Evolutionary conservation across 805 yeast genomes (phyloP), one percentile per base, ranked within the genome.

Genomic region (Cyberlindnera nakhonratchasimensis): DNA sequence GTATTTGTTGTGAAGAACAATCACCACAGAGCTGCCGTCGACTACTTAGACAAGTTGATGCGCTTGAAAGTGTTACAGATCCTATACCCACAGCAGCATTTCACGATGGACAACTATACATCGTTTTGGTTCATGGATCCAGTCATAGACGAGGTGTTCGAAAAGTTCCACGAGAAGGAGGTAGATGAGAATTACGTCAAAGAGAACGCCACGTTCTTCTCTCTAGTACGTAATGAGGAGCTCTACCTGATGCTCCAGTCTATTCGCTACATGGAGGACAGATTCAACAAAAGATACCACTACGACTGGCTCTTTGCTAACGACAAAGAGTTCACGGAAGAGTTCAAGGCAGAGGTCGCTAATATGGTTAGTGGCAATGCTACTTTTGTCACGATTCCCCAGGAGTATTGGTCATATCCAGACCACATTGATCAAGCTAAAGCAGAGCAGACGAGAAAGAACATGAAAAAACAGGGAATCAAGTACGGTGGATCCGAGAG

Each of bases 271-370:
- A 76, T 80, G 34, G 86, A 85, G 55, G 80, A 74, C 50, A 63
- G 90, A 29, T 85, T 83, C 67, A 85, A 85, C 60, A 33, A 58
- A 31, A 63, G 69, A 32, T 80, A 63, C 57, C 74, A 79, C 53
- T 85, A 85, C 57, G 89, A 83, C 58, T 85, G 88, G 86, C 79
- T 83, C 1, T 85, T 86, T 53, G 64, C 86, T 35, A 86, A 86
- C 61, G 87, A 86, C 55, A 71, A 67, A 44, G 77, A 74, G 9
- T 86, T 86, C 57, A 59, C 70, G 22, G 71, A 69, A 3, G 73
- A 72, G 44, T 85, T 86, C 61, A 71, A 65, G 39, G 52, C 55
- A 6, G 62, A 65, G 29, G 72, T 81, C 1, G 43, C 67, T 5
- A 68, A 68, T 22, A 56, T 70, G 26, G 75, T 80, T 9, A 73